Evolutionary conservation across 768 basidiomycete species (phyloP).

Genomic region (Kwoniella heveanensis): DNA sequence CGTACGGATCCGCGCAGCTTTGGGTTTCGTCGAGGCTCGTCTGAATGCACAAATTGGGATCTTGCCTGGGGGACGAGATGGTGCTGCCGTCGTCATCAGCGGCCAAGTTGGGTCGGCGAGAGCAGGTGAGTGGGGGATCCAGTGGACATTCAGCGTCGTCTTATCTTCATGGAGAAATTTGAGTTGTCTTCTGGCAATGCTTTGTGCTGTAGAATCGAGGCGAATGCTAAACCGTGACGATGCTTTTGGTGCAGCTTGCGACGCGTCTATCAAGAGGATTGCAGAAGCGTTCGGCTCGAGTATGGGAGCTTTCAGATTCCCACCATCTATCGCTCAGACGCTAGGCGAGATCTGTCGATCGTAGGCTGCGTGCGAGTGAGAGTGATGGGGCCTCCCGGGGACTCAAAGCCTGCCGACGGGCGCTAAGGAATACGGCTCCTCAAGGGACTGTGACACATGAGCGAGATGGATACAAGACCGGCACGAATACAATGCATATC

Average conservation of each 20-base stretch:
- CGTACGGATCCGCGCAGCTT: conserved; percentile 34
- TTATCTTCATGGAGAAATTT: no score
- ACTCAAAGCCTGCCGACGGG: no score
- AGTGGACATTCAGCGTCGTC: no score
- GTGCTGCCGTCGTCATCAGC: conserved; percentile 16
- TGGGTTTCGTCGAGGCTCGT: conserved; percentile 33
- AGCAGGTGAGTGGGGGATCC: conserved; percentile 5
- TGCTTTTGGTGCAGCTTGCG: conserved; percentile 43
- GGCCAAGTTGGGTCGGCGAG: conserved; percentile 14
- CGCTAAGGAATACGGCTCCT: no score
- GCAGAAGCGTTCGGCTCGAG: conserved; percentile 43
- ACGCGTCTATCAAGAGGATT: conserved; percentile 34
- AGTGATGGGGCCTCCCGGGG: no score
- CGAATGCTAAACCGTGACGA: no score
- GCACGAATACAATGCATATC: neutral
- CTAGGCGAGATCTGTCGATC: conserved; percentile 36
- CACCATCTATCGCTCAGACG: conserved; percentile 36
- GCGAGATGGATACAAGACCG: no score
- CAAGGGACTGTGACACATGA: no score
- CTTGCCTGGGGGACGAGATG: conserved; percentile 12
- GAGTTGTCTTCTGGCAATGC: no score
- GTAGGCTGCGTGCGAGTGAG: no score
- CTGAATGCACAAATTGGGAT: conserved; percentile 20
- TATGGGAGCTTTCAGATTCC: conserved; percentile 48
- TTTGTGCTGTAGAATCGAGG: no score